Percentiles rank a stretch among this genome's conserved stretches.
These are phyloP conservation scores for Suhomyces xylopsoci DNA, from an alignment of 805 yeast genomes.

Conservation along the genomic window DNA sequence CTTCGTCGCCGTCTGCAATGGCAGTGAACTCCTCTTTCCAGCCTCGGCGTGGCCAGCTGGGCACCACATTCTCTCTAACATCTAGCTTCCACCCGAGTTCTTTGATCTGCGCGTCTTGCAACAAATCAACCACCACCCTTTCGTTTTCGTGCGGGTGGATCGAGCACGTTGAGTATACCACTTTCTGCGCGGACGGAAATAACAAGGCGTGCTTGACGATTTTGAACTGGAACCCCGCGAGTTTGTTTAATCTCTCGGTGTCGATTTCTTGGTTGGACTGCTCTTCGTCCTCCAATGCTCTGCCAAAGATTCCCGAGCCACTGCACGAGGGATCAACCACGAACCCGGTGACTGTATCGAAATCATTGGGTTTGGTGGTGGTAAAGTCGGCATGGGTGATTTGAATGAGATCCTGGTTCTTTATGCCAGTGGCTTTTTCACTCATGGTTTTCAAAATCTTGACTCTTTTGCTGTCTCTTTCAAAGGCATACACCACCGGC, in stretches of 20 bases:
- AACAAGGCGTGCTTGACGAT: slow-evolving; percentile 85
- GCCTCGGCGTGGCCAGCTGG: slow-evolving; percentile 88
- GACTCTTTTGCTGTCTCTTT: slow-evolving; percentile 74
- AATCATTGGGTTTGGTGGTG: slow-evolving; percentile 53
- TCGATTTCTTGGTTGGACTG: slow-evolving; percentile 50
- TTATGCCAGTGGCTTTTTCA: slow-evolving; percentile 52
- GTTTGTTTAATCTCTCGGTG: slow-evolving; percentile 61
- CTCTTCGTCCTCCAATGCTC: slow-evolving; percentile 58
- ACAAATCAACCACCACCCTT: slow-evolving; percentile 76
- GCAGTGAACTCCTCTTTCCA: slow-evolving; percentile 60
- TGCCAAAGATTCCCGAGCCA: slow-evolving; percentile 96
- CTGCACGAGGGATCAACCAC: slow-evolving; percentile 97
- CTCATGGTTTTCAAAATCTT: slow-evolving; percentile 74
- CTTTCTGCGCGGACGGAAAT: slow-evolving; percentile 71
- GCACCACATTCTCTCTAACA: slow-evolving; percentile 60
- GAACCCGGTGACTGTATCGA: slow-evolving; percentile 66
- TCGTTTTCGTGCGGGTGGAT: slow-evolving; percentile 93
- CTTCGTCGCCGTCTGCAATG: slow-evolving; percentile 43
- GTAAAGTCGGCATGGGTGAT: slow-evolving; percentile 67
- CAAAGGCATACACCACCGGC: slow-evolving; percentile 74
- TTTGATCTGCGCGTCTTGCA: slow-evolving; percentile 63
- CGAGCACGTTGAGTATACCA: slow-evolving; percentile 95
- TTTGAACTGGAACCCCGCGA: slow-evolving; percentile 82
- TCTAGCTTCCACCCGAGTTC: slow-evolving; percentile 73
- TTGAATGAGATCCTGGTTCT: slow-evolving; percentile 37